Evolutionary conservation across 2,329 filamentous ascomycete species (phyloP).

Genomic region (Cladosporium cucumerinum): DNA sequence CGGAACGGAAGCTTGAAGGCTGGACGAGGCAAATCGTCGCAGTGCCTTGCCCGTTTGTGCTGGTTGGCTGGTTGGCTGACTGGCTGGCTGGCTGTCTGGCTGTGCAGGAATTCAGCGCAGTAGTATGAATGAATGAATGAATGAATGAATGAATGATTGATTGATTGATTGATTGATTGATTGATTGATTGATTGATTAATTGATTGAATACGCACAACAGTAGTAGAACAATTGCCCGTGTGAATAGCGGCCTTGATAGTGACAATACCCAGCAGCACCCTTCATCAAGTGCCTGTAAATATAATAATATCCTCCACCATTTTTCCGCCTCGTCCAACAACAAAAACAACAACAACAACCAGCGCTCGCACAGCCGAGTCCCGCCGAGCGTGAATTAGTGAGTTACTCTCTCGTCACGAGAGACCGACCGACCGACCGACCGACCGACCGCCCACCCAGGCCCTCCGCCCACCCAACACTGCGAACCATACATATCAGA

Average conservation of each 20-base stretch:
- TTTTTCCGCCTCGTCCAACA: too few species aligned
- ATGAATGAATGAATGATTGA: too few species aligned
- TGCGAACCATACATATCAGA: background rate
- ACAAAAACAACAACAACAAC: background rate
- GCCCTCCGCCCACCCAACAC: too few species aligned
- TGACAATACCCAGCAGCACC: background rate
- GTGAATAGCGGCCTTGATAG: background rate
- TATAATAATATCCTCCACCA: background rate
- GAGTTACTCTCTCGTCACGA: slow-evolving; percentile 12
- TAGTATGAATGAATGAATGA: background rate
- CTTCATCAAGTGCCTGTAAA: background rate
- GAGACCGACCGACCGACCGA: background rate
- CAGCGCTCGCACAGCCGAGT: slow-evolving; percentile 12
- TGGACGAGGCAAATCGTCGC: slow-evolving; percentile 1
- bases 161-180: too few species aligned
- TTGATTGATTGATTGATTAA: too few species aligned
- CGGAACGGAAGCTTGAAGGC: background rate
- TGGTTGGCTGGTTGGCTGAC: background rate
- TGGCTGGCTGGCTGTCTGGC: background rate
- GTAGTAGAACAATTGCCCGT: background rate
- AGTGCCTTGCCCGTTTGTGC: background rate
- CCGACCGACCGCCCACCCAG: background rate
- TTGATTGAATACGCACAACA: background rate
- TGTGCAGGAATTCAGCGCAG: background rate
- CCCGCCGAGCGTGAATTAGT: slow-evolving; percentile 12